These are phyloP conservation scores for Flaveria trinervia DNA, from an alignment of 129 eudicot species.

Conservation along the genomic window DNA sequence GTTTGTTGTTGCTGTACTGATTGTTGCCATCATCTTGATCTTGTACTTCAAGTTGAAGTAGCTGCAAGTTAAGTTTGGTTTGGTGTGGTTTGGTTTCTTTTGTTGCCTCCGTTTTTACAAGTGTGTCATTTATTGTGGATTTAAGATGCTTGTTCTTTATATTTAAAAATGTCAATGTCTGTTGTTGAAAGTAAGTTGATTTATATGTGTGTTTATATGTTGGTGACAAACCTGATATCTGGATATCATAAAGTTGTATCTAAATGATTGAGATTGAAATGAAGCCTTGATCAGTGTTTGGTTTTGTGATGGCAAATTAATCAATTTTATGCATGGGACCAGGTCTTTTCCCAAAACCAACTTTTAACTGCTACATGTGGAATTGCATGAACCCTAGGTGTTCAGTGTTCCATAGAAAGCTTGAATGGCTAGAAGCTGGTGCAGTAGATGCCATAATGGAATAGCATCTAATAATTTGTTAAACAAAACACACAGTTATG, in stretches of 20 bases:
- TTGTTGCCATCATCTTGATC: constrained; percentile 57
- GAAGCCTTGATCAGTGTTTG: neutral
- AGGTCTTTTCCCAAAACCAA: neutral
- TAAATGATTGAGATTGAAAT: constrained; percentile 1
- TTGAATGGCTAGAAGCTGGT: neutral
- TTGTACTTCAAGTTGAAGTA: constrained; percentile 64
- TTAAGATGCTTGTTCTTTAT: constrained; percentile 8
- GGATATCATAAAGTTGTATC: neutral
- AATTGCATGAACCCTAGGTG: neutral
- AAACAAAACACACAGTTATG: too few species aligned
- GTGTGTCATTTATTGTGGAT: constrained; percentile 41
- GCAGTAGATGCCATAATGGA: neutral
- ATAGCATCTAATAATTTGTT: too few species aligned
- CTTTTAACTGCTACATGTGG: neutral
- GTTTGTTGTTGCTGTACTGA: constrained; percentile 47
- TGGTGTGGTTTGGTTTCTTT: neutral
- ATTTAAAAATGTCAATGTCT: constrained; percentile 16
- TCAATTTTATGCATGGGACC: neutral
- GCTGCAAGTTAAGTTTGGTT: neutral
- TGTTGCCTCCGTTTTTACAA: constrained; percentile 16
- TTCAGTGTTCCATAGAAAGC: neutral
- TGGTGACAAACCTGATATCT: neutral
- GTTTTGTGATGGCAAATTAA: neutral
- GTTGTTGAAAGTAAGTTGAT: constrained; percentile 28
- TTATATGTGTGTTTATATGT: constrained; percentile 3